Percentiles rank a stretch among this genome's conserved stretches.
These are phyloP conservation scores for Echeveria elegans DNA, from an alignment of 164 flowering plant genomes.

Conservation along the genomic window DNA sequence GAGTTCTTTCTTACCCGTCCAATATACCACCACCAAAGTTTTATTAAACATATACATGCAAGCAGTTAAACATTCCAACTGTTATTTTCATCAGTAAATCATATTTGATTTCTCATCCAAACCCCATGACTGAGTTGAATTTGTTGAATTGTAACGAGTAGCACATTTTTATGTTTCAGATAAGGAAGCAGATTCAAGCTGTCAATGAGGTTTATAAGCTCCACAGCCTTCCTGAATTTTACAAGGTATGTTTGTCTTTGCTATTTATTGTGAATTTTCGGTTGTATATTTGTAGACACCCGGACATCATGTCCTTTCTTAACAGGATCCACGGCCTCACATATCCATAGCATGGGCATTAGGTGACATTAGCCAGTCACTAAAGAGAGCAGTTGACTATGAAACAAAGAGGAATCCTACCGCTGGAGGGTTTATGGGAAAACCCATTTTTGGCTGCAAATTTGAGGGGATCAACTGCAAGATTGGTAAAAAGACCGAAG, in stretches of 20 bases:
- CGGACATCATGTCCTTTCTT: constrained; percentile 11
- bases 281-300: no score
- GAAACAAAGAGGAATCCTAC: constrained; percentile 25
- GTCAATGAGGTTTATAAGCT: constrained; percentile 78
- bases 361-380: constrained; percentile 52
- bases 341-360: constrained; percentile 86
- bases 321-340: constrained; percentile 92
- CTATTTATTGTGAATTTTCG: no score
- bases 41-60: no score
- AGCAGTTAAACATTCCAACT: no score
- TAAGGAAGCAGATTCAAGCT: constrained; percentile 59
- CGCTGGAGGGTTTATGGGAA: constrained; percentile 20
- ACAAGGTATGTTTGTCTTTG: no score
- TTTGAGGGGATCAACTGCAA: constrained; percentile 72
- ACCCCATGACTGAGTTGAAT: no score
- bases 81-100: no score
- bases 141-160: no score
- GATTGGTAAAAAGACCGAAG: constrained; percentile 57
- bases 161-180: constrained; percentile 44
- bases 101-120: no score
- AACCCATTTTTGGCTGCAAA: constrained; percentile 38
- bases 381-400: constrained; percentile 41
- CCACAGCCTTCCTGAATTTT: constrained; percentile 94
- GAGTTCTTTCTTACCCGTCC: no score
- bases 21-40: no score